Percentiles rank a stretch among this genome's conserved stretches.
phyloP scores from a whole-genome alignment of 352 stramenopile species.

The Phytophthora chlamydospora region DNA sequence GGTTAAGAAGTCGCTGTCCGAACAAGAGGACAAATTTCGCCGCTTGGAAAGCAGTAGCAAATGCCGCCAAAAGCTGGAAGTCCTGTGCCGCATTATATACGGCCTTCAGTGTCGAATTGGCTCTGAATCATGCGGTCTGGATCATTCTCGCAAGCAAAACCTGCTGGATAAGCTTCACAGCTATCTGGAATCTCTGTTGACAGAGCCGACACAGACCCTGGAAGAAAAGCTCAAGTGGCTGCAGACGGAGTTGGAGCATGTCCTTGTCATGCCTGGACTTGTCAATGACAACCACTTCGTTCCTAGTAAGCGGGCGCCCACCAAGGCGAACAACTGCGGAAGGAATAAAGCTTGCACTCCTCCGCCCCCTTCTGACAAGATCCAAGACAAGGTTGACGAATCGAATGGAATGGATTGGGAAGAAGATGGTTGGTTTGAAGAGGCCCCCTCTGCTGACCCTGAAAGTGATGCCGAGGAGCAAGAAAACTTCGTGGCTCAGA shows the following conservation, averaged over 20 bases:
- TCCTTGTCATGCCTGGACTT: conserved; percentile 15
- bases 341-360: neutral
- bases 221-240: conserved; percentile 25
- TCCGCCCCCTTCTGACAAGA: neutral
- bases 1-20: conserved; percentile 22
- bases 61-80: conserved; percentile 26
- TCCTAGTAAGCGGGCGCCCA: neutral
- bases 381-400: conserved; percentile 12
- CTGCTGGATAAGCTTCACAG: conserved; percentile 42
- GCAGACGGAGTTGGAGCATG: conserved; percentile 22
- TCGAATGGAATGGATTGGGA: conserved; percentile 23
- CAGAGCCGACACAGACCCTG: conserved; percentile 17
- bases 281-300: neutral
- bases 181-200: conserved; percentile 23
- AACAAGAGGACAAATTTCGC: conserved; percentile 36
- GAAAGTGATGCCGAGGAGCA: conserved; percentile 24
- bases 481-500: conserved; percentile 27
- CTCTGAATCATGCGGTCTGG: conserved; percentile 25
- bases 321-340: conserved; percentile 2
- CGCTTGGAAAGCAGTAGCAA: conserved; percentile 30
- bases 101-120: conserved; percentile 46
- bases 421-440: conserved; percentile 36
- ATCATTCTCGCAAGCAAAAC: conserved; percentile 24
- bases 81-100: conserved; percentile 35
- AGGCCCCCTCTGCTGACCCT: conserved; percentile 14